Evolutionary conservation across 2,329 filamentous ascomycete species (phyloP).

Genomic region (Thermomyces lanuginosus): DNA sequence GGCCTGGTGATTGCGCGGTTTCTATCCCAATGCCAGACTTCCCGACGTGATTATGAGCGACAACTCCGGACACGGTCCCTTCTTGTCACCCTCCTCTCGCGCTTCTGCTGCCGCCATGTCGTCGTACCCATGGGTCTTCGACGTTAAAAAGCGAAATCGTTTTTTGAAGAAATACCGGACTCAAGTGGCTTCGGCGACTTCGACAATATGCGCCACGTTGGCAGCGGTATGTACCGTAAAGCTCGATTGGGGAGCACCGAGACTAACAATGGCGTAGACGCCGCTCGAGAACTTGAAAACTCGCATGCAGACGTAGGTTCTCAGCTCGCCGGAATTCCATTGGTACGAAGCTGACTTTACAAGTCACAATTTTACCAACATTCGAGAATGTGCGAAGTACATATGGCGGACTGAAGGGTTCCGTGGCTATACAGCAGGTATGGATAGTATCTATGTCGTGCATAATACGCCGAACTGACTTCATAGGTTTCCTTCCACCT

Average conservation of each 20-base stretch:
- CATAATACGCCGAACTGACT: neutral
- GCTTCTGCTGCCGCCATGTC: constrained; percentile 18
- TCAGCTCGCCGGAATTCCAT: neutral
- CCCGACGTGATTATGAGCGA: constrained; percentile 23
- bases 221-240: constrained; percentile 24
- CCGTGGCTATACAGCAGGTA: constrained; percentile 32
- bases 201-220: constrained; percentile 29
- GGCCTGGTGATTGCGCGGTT: too few species aligned
- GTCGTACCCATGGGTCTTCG: constrained; percentile 19
- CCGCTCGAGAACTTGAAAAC: constrained; percentile 34
- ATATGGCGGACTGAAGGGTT: constrained; percentile 32
- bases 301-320: constrained; percentile 33
- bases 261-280: constrained; percentile 24
- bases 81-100: constrained; percentile 18
- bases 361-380: constrained; percentile 30
- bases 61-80: constrained; percentile 27
- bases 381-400: constrained; percentile 28
- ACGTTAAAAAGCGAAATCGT: constrained; percentile 25
- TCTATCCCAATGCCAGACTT: constrained; percentile 17
- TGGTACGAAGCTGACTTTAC: constrained; percentile 4
- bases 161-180: constrained; percentile 32
- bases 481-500: constrained; percentile 27
- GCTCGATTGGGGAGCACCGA: too few species aligned
- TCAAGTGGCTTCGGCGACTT: constrained; percentile 29
- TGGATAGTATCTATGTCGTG: constrained; percentile 4